phyloP scores from a whole-genome alignment of 2,329 filamentous ascomycete genomes.

The Neurospora sp. region DNA sequence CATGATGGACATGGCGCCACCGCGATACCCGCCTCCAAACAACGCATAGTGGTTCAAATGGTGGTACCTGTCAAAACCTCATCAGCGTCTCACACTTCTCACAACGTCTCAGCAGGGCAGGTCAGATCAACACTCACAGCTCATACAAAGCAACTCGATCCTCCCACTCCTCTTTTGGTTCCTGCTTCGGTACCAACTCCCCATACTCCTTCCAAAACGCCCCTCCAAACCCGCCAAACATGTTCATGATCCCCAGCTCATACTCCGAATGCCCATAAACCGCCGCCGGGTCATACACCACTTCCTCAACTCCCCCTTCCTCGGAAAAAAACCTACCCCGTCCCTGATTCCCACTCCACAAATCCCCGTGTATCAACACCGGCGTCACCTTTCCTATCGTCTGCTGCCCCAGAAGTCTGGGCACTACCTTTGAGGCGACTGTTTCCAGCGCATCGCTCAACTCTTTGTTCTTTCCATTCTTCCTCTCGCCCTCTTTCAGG shows the following conservation, averaged over 20 bases:
- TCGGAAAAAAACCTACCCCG: constrained; percentile 48
- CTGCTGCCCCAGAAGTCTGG: constrained; percentile 60
- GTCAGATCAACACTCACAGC: constrained; percentile 46
- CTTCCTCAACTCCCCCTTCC: constrained; percentile 51
- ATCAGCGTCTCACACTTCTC: constrained; percentile 11
- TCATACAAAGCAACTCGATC: constrained; percentile 77
- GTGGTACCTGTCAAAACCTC: constrained; percentile 54
- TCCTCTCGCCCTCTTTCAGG: constrained; percentile 42
- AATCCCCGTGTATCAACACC: constrained; percentile 78
- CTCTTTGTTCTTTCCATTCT: constrained; percentile 55
- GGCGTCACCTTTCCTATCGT: constrained; percentile 58
- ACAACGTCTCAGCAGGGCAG: neutral
- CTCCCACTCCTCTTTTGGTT: constrained; percentile 75
- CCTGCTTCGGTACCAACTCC: constrained; percentile 62
- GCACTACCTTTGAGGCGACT: constrained; percentile 58
- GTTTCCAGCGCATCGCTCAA: constrained; percentile 55
- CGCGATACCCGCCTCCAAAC: constrained; percentile 71
- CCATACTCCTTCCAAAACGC: constrained; percentile 73
- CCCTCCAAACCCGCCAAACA: constrained; percentile 82
- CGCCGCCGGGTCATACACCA: constrained; percentile 73
- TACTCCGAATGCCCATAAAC: constrained; percentile 85
- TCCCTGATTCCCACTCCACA: constrained; percentile 85
- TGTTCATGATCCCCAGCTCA: constrained; percentile 87
- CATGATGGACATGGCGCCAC: constrained; percentile 74
- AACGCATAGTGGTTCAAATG: constrained; percentile 82